Conservation (phyloP, 805 yeast genomes). For the Huiozyma naganishii region DNA sequence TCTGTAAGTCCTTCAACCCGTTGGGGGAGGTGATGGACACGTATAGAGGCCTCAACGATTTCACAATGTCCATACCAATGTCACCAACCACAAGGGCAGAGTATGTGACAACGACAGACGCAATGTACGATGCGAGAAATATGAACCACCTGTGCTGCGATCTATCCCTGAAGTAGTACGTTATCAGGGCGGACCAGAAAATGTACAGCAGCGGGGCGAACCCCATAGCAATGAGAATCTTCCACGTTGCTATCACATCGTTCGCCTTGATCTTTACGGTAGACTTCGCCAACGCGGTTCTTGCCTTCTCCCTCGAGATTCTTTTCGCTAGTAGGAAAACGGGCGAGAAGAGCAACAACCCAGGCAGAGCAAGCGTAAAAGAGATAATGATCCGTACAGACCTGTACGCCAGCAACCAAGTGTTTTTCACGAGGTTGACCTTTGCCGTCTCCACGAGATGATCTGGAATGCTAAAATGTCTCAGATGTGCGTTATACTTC, state of each 20-base stretch:
- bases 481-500: slow-evolving; percentile 61
- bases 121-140: slow-evolving; percentile 45
- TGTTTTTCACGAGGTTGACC: slow-evolving; percentile 38
- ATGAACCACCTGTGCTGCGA: slow-evolving; percentile 29
- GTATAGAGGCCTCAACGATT: slow-evolving; percentile 73
- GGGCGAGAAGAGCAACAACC: slow-evolving; percentile 78
- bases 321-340: slow-evolving; percentile 69
- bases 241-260: slow-evolving; percentile 97
- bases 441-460: slow-evolving; percentile 43
- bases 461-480: slow-evolving; percentile 51
- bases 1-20: slow-evolving; percentile 47
- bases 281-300: slow-evolving; percentile 71
- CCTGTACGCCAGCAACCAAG: slow-evolving; percentile 47
- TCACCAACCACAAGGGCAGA: slow-evolving; percentile 91
- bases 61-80: slow-evolving; percentile 80
- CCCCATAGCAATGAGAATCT: slow-evolving; percentile 78
- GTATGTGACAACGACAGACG: slow-evolving; percentile 66
- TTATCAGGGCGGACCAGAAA: slow-evolving; percentile 60
- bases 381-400: slow-evolving; percentile 44
- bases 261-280: slow-evolving; percentile 84
- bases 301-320: slow-evolving; percentile 64
- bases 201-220: slow-evolving; percentile 80
- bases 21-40: slow-evolving; percentile 49
- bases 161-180: slow-evolving; percentile 25
- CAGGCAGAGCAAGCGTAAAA: slow-evolving; percentile 68